These are phyloP conservation scores for Sugiyamaella pinicola DNA, from an alignment of 1,139 yeast genomes.

Conservation along the genomic window DNA sequence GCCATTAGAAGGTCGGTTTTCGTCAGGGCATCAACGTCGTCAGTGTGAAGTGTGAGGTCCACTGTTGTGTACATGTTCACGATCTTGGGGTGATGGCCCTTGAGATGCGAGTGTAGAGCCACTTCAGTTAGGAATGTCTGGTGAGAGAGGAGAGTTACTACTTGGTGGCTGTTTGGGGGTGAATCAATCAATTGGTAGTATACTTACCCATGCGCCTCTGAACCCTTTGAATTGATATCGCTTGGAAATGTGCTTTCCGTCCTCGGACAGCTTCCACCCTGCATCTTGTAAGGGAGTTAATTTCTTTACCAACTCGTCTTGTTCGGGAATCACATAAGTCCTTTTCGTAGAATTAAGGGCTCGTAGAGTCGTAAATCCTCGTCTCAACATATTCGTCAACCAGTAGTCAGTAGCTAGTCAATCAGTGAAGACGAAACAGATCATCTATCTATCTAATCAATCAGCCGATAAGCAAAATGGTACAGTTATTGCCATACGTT, in stretches of 20 bases:
- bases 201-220: conserved; percentile 33
- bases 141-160: conserved; percentile 10
- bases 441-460: no score
- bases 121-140: conserved; percentile 60
- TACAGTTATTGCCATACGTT: no score
- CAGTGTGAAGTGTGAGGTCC: conserved; percentile 62
- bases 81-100: conserved; percentile 67
- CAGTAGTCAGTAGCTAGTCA: no score
- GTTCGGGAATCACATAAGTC: not conserved
- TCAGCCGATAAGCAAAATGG: no score
- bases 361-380: not conserved
- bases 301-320: not conserved
- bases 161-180: no score
- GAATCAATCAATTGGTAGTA: not conserved
- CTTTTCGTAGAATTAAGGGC: not conserved
- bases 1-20: conserved; percentile 66
- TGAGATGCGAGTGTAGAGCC: conserved; percentile 59
- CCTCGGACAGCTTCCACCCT: conserved; percentile 26
- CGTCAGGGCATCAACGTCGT: conserved; percentile 62
- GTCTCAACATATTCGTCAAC: not conserved
- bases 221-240: conserved; percentile 30
- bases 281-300: conserved; percentile 12
- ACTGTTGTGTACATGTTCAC: conserved; percentile 58
- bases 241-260: conserved; percentile 22
- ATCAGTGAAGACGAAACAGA: no score